Conservation (phyloP, 352 stramenopile genomes). For the Phytophthora kernoviae region DNA sequence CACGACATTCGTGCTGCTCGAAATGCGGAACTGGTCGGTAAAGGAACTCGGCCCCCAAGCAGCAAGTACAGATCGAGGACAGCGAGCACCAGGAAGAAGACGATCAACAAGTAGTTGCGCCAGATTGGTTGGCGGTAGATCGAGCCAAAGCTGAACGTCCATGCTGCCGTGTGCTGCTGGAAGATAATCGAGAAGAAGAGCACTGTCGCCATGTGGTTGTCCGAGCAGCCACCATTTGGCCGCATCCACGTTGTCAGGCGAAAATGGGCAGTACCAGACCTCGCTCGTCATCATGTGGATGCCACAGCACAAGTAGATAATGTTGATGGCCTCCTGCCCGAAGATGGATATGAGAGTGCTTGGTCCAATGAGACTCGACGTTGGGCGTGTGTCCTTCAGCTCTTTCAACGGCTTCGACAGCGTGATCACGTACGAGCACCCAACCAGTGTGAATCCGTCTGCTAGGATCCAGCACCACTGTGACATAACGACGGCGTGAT, state of each 20-base stretch:
- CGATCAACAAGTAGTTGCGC: slow-evolving; percentile 32
- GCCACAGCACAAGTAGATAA: slow-evolving; percentile 34
- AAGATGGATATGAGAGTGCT: slow-evolving; percentile 40
- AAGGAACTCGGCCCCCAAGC: slow-evolving; percentile 26
- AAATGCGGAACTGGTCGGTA: slow-evolving; percentile 41
- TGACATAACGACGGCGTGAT: slow-evolving; percentile 59
- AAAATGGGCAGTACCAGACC: slow-evolving; percentile 33
- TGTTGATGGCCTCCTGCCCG: slow-evolving; percentile 49
- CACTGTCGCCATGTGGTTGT: slow-evolving; percentile 34
- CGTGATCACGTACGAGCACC: slow-evolving; percentile 67
- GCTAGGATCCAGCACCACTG: slow-evolving; percentile 71
- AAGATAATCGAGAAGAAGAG: slow-evolving; percentile 16
- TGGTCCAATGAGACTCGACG: slow-evolving; percentile 51
- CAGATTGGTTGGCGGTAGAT: slow-evolving; percentile 37
- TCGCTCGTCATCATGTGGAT: slow-evolving; percentile 24
- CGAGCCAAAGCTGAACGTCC: slow-evolving; percentile 33
- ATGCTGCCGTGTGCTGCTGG: slow-evolving; percentile 16
- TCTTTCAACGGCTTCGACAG: slow-evolving; percentile 47
- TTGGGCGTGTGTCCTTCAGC: slow-evolving; percentile 40
- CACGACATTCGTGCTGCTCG: slow-evolving; percentile 40
- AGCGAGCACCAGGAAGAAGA: slow-evolving; percentile 23
- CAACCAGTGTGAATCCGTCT: slow-evolving; percentile 64
- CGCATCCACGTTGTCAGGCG: slow-evolving; percentile 23
- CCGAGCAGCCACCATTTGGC: slow-evolving; percentile 35
- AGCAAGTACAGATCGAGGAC: slow-evolving; percentile 33